Conservation (phyloP, 768 basidiomycete genomes). For the Cystobasidium tubakii region DNA sequence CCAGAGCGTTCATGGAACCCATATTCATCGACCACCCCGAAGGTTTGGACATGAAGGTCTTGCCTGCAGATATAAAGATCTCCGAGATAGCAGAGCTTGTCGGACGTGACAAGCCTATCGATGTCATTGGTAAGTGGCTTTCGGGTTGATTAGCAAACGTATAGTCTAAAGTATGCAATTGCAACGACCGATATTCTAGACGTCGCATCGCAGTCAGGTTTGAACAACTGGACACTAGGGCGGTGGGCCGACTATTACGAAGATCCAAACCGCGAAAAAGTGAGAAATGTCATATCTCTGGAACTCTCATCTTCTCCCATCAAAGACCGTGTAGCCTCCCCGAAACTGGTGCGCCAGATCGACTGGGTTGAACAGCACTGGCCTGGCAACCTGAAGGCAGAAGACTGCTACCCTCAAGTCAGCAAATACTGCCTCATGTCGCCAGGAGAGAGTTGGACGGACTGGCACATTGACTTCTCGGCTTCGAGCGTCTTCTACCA, state of each 20-base stretch:
- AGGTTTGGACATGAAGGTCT: constrained; percentile 87
- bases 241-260: constrained; percentile 86
- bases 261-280: constrained; percentile 67
- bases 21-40: constrained; percentile 71
- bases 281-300: constrained; percentile 89
- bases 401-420: constrained; percentile 79
- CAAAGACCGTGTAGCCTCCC: constrained; percentile 71
- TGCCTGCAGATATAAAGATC: constrained; percentile 63
- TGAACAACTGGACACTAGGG: constrained; percentile 79
- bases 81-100: constrained; percentile 72
- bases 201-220: constrained; percentile 77
- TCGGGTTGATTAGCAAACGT: too few species aligned
- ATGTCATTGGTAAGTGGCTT: constrained; percentile 72
- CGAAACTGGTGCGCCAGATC: constrained; percentile 73
- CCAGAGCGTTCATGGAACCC: constrained; percentile 68
- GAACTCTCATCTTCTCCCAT: constrained; percentile 84
- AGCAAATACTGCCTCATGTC: constrained; percentile 97
- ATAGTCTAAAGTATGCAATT: constrained; percentile 5
- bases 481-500: constrained; percentile 96
- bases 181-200: constrained; percentile 53
- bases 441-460: constrained; percentile 87
- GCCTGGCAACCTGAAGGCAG: constrained; percentile 69
- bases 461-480: constrained; percentile 93
- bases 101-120: constrained; percentile 66
- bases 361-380: constrained; percentile 98